Evolutionary conservation across 805 yeast genomes (phyloP).

Genomic region (Wickerhamomyces chaumierensis): DNA sequence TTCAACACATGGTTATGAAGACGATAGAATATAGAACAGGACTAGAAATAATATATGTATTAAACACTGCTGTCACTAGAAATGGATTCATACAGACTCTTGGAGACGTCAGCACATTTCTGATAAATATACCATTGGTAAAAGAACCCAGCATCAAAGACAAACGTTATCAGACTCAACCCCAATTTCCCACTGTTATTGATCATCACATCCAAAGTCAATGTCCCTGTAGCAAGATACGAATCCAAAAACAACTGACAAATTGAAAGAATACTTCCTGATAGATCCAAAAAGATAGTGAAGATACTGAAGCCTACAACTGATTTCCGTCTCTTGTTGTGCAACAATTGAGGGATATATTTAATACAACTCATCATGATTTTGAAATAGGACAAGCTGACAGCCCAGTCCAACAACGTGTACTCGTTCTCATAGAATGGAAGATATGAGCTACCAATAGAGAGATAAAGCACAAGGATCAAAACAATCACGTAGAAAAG

Average conservation of each 20-base stretch:
- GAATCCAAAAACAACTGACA: constrained; percentile 16
- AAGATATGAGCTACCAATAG: constrained; percentile 5
- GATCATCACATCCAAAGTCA: constrained; percentile 16
- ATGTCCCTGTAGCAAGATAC: constrained; percentile 14
- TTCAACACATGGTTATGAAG: neutral
- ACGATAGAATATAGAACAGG: neutral
- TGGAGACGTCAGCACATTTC: neutral
- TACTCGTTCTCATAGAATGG: neutral
- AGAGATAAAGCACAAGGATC: constrained; percentile 3
- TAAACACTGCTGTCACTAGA: too few species aligned
- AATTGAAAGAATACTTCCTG: constrained; percentile 23
- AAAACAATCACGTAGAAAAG: constrained; percentile 4
- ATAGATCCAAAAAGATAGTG: constrained; percentile 24
- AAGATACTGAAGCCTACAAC: constrained; percentile 80
- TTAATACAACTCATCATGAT: constrained; percentile 37
- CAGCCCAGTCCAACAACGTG: constrained; percentile 22
- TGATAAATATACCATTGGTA: constrained; percentile 24
- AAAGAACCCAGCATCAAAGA: constrained; percentile 26
- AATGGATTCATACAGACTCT: neutral
- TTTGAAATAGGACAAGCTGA: constrained; percentile 30
- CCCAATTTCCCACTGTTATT: constrained; percentile 30
- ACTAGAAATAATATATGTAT: too few species aligned
- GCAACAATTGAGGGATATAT: constrained; percentile 74
- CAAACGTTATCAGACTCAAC: constrained; percentile 25
- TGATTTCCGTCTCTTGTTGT: constrained; percentile 67